Evolutionary conservation across 495 filamentous ascomycete genomes (phyloP).

Genomic region (Aspergillus cavernicola): DNA sequence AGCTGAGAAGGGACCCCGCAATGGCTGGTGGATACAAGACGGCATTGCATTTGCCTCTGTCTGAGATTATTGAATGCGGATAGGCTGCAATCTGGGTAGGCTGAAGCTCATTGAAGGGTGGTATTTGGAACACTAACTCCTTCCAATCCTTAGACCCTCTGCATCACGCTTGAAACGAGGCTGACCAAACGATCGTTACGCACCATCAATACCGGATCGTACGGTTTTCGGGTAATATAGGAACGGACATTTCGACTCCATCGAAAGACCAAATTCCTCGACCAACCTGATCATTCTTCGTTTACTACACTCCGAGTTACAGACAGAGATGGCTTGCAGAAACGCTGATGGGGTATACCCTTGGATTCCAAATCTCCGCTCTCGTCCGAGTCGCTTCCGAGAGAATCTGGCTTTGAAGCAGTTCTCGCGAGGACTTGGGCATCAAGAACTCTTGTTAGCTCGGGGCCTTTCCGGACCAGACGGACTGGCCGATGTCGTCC

Average conservation of each 20-base stretch:
- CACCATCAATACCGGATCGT: conserved; percentile 11
- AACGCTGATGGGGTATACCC: too few relatives aligned
- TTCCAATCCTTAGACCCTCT: background rate
- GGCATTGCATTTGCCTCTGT: too few relatives aligned
- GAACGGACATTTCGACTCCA: conserved; percentile 5
- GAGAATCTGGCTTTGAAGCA: background rate
- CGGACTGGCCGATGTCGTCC: conserved; percentile 19
- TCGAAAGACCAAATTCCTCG: background rate
- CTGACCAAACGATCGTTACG: conserved; percentile 15
- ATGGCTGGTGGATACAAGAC: background rate
- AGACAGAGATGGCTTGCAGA: too few relatives aligned
- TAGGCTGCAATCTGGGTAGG: too few relatives aligned
- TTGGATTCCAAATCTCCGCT: too few relatives aligned
- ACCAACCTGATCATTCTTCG: too few relatives aligned
- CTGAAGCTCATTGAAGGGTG: background rate
- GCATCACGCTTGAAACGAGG: conserved; percentile 13
- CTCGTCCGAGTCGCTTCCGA: too few relatives aligned
- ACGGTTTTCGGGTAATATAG: conserved; percentile 26
- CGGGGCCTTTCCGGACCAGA: conserved; percentile 22
- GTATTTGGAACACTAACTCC: conserved; percentile 11
- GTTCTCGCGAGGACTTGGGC: background rate
- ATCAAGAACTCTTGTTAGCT: background rate
- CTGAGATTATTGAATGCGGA: too few relatives aligned
- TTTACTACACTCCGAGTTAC: too few relatives aligned
- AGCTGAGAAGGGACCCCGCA: conserved; percentile 12